Evolutionary conservation across 1,139 yeast species (phyloP).

Genomic region (Zhuliangozyma blackwelliae): DNA sequence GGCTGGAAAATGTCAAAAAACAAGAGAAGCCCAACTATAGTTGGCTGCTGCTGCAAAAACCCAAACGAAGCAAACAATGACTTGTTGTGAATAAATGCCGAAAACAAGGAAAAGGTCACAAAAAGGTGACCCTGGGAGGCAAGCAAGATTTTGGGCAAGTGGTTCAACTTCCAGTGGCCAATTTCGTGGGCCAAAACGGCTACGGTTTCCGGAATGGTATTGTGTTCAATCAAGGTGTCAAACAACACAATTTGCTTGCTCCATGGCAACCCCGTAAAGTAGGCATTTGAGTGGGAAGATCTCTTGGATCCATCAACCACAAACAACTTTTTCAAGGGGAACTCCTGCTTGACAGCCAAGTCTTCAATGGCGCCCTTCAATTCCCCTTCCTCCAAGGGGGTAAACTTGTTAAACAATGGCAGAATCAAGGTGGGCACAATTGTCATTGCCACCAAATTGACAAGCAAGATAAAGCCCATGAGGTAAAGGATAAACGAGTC

Average conservation of each 20-base stretch:
- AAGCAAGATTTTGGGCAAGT: constrained; percentile 66
- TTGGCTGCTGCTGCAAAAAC: constrained; percentile 60
- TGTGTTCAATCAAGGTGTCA: constrained; percentile 83
- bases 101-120: constrained; percentile 63
- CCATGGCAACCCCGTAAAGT: constrained; percentile 95
- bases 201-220: constrained; percentile 74
- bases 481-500: constrained; percentile 76
- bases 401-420: constrained; percentile 87
- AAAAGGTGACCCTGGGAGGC: constrained; percentile 64
- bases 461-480: constrained; percentile 63
- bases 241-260: constrained; percentile 89
- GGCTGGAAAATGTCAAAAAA: constrained; percentile 77
- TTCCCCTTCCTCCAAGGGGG: constrained; percentile 88
- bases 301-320: constrained; percentile 95
- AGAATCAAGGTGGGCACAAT: constrained; percentile 78
- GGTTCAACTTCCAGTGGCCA: constrained; percentile 94
- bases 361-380: constrained; percentile 76
- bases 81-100: constrained; percentile 72
- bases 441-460: constrained; percentile 71
- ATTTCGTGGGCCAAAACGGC: constrained; percentile 97
- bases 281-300: constrained; percentile 94
- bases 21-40: constrained; percentile 72
- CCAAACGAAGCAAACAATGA: constrained; percentile 81
- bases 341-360: constrained; percentile 67
- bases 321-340: constrained; percentile 80